Evolutionary conservation across 2,329 filamentous ascomycete species (phyloP), one percentile per base, ranked within the genome.

Genomic region (Byssothecium circinans): DNA sequence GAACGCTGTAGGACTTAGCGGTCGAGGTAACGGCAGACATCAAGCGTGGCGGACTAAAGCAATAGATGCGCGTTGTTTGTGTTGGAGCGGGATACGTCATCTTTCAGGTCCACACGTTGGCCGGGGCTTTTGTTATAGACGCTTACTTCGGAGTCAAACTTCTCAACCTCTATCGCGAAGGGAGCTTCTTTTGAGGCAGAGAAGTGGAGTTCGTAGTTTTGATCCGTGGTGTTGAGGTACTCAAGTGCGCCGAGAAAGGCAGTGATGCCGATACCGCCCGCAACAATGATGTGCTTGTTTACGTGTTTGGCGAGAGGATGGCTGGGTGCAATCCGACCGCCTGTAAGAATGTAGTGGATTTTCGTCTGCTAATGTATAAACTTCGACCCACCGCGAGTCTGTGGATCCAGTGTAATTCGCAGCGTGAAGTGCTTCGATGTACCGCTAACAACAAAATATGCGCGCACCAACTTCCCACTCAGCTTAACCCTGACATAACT

Each of bases 221-320:
- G 51, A n/a, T 54, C 51, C 2, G 53, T 45, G 2, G 38, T 29
- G 5, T 62, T 43, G 11, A 72, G 62, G 11, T 62, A 51, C 40
- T 78, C 67, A 2, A 81, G 60, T 19, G 82, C 69, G 1, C 72
- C 58, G 8, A 87, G 59, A 53, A 87, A 87, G 0, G 84, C 84
- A 1, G 85, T 87, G 51, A 87, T 79, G 0, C 84, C 85, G 23
- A 87, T 82, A 0, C 84, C 85, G 8, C 81, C 84, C 0, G 77
- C 82, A 23, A 88, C 78, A 57, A 86, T 81, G 32, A 87, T 73
- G 53, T 86, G 83, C 41, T 80, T 74, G 53, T 80, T 81, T 7
- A 80, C 80, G 1, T 75, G 68, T 2, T 49, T 60, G 0, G 70
- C 72, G 2, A 76, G 65, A 1, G 75, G 74, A 19, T 84, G 74